Conservation (phyloP, 306 rosid genomes). For the Lupinus albus region DNA sequence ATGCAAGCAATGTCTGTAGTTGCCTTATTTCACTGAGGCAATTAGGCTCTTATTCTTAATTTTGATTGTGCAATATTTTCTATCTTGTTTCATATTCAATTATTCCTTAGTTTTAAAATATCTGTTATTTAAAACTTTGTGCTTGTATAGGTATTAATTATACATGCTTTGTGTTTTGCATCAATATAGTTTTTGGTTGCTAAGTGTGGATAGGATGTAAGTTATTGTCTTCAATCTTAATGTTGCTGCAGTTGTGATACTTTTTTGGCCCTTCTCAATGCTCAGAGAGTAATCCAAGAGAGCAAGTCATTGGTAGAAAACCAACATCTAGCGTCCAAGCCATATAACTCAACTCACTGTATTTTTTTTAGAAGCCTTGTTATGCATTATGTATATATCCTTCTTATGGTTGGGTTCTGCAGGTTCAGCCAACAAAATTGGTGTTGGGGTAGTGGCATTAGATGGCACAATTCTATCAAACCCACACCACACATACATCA, state of each 20-base stretch:
- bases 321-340: slow-evolving; percentile 61
- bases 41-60: not conserved
- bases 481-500: too few species aligned
- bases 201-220: slow-evolving; percentile 5
- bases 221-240: slow-evolving; percentile 23
- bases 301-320: slow-evolving; percentile 78
- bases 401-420: too few species aligned
- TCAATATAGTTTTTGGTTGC: slow-evolving; percentile 3
- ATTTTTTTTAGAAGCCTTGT: slow-evolving; percentile 46
- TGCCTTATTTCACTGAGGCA: too few species aligned
- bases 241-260: slow-evolving; percentile 75
- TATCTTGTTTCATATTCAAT: slow-evolving; percentile 1
- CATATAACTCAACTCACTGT: slow-evolving; percentile 45
- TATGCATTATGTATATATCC: slow-evolving; percentile 24
- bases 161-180: slow-evolving; percentile 16
- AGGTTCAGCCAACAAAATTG: too few species aligned
- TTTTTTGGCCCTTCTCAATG: slow-evolving; percentile 84
- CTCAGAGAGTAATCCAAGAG: slow-evolving; percentile 89
- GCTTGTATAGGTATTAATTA: not conserved
- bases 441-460: too few species aligned
- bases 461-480: too few species aligned
- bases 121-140: not conserved
- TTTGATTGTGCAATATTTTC: not conserved
- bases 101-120: not conserved
- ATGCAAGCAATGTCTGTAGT: too few species aligned